Evolutionary conservation across 768 basidiomycete species (phyloP).

Genomic region (Podaxis mareebaensis): DNA sequence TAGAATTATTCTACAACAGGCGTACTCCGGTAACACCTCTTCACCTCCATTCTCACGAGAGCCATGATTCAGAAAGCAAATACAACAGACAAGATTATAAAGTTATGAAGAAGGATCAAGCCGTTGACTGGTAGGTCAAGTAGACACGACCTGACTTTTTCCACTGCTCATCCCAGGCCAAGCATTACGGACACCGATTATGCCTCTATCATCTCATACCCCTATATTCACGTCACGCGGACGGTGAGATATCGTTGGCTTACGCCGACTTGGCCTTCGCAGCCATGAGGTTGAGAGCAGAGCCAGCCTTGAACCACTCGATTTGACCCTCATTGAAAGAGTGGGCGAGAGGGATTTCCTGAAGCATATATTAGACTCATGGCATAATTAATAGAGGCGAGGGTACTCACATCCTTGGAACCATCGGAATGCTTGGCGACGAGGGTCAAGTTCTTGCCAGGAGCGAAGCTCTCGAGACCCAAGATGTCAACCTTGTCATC

Average conservation of each 20-base stretch:
- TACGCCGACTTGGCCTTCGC: constrained; percentile 49
- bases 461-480: constrained; percentile 86
- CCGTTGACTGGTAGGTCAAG: background rate
- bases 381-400: background rate
- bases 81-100: background rate
- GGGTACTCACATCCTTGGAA: constrained; percentile 53
- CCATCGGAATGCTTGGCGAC: constrained; percentile 84
- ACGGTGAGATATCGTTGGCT: background rate
- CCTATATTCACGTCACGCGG: background rate
- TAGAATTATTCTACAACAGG: background rate
- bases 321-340: constrained; percentile 98
- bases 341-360: constrained; percentile 81
- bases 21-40: background rate
- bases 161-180: background rate
- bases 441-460: constrained; percentile 88
- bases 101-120: background rate
- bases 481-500: constrained; percentile 87
- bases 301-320: constrained; percentile 98
- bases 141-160: background rate
- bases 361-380: background rate
- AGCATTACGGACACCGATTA: background rate
- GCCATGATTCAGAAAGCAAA: background rate
- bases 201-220: background rate
- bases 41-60: background rate
- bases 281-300: constrained; percentile 87